Conservation (phyloP, 331 rosid species). For the Dryas integrifolia region DNA sequence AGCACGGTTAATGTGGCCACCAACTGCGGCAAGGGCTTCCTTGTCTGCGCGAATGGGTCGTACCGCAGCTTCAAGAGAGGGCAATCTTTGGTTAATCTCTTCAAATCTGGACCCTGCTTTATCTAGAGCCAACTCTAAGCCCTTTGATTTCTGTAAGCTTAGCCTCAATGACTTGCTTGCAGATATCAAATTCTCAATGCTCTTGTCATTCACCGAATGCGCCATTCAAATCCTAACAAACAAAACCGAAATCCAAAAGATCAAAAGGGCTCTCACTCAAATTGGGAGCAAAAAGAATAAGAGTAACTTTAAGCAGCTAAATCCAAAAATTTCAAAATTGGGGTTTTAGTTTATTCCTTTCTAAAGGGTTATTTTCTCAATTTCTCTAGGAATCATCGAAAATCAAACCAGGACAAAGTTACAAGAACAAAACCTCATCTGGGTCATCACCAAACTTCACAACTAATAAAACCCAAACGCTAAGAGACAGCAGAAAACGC, state of each 20-base stretch:
- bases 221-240: conserved; percentile 51
- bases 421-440: conserved; percentile 17
- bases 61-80: conserved; percentile 75
- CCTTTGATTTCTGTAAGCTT: conserved; percentile 76
- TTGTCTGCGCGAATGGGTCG: conserved; percentile 84
- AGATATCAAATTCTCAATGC: conserved; percentile 54
- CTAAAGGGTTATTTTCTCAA: conserved; percentile 11
- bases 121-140: conserved; percentile 57
- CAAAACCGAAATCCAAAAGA: conserved; percentile 14
- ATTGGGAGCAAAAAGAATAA: neutral
- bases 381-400: conserved; percentile 52
- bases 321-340: conserved; percentile 12
- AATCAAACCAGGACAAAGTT: conserved; percentile 24
- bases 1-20: conserved; percentile 93
- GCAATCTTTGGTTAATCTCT: conserved; percentile 69
- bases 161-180: conserved; percentile 73
- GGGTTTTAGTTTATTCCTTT: neutral
- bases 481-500: conserved; percentile 2
- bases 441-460: conserved; percentile 17
- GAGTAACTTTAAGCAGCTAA: conserved; percentile 16
- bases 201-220: conserved; percentile 37
- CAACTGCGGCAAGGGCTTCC: conserved; percentile 85
- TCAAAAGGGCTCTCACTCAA: conserved; percentile 13
- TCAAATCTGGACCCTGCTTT: conserved; percentile 77
- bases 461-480: conserved; percentile 17